Evolutionary conservation across 257 asterid genomes (phyloP).

Genomic region (Lantana camara): DNA sequence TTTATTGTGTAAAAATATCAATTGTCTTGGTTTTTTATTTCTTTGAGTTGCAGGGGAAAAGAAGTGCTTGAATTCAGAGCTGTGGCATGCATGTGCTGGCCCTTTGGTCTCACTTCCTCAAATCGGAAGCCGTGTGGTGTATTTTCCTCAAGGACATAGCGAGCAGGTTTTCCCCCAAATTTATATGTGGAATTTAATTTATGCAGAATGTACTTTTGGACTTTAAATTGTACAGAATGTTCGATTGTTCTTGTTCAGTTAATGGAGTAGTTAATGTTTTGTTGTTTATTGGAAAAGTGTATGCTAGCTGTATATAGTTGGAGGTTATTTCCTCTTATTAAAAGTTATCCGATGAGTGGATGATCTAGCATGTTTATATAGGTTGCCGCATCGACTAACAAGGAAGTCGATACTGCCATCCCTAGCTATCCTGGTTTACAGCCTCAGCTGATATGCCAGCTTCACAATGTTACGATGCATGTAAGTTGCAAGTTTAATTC

Average conservation of each 20-base stretch:
- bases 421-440: constrained; percentile 93
- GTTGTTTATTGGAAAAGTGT: constrained; percentile 6
- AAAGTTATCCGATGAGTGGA: too few species aligned
- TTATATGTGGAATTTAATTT: too few species aligned
- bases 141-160: constrained; percentile 94
- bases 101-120: constrained; percentile 91
- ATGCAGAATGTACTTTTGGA: background rate
- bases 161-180: too few species aligned
- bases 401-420: constrained; percentile 77
- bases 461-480: constrained; percentile 96
- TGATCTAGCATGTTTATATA: constrained; percentile 23
- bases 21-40: constrained; percentile 1
- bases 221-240: background rate
- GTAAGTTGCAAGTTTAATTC: constrained; percentile 40
- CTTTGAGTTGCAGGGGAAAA: constrained; percentile 58
- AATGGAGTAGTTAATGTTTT: background rate
- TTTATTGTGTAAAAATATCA: background rate
- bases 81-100: constrained; percentile 99
- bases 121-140: constrained; percentile 84
- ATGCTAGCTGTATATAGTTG: background rate
- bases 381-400: constrained; percentile 97
- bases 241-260: background rate
- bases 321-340: too few species aligned
- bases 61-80: constrained; percentile 94
- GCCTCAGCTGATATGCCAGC: constrained; percentile 92